These are phyloP conservation scores for Pistacia atlantica DNA, from an alignment of 345 rosid species.

Conservation along the genomic window DNA sequence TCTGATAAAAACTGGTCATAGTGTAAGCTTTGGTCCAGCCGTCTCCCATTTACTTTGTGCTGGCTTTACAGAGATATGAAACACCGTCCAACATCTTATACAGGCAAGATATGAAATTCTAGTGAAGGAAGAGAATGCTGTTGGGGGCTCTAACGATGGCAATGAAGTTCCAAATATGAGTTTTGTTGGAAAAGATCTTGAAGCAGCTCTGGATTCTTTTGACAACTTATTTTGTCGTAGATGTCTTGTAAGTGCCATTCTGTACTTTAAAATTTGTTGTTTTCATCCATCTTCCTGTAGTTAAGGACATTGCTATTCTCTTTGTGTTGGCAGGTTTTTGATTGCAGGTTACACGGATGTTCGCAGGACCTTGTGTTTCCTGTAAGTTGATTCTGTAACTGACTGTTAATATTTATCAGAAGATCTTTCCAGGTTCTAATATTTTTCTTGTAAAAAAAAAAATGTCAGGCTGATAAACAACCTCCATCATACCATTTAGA, in stretches of 20 bases:
- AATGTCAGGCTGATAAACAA: slow-evolving; percentile 82
- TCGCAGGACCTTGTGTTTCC: slow-evolving; percentile 98
- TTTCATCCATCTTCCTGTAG: not conserved
- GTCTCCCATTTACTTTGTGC: slow-evolving; percentile 82
- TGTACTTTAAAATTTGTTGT: slow-evolving; percentile 12
- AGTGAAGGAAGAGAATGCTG: slow-evolving; percentile 56
- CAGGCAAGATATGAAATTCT: slow-evolving; percentile 97
- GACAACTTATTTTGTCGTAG: slow-evolving; percentile 97
- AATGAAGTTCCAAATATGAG: slow-evolving; percentile 56
- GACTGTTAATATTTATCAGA: slow-evolving; percentile 23
- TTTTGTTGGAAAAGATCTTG: slow-evolving; percentile 85
- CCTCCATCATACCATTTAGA: slow-evolving; percentile 61
- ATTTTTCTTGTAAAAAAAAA: slow-evolving; percentile 20
- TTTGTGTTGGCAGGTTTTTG: slow-evolving; percentile 75
- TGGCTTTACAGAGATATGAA: slow-evolving; percentile 93
- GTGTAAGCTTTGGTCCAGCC: slow-evolving; percentile 83
- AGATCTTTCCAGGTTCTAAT: slow-evolving; percentile 25
- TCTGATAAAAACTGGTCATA: slow-evolving; percentile 51
- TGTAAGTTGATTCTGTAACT: slow-evolving; percentile 53
- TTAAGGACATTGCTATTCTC: slow-evolving; percentile 13
- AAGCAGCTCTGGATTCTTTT: slow-evolving; percentile 97
- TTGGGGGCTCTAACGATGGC: slow-evolving; percentile 44
- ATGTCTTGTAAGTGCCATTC: slow-evolving; percentile 73
- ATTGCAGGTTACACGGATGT: slow-evolving; percentile 98
- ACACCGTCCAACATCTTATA: slow-evolving; percentile 96